Evolutionary conservation across 768 basidiomycete genomes (phyloP).

Genomic region (Tylopilus subfusipes): DNA sequence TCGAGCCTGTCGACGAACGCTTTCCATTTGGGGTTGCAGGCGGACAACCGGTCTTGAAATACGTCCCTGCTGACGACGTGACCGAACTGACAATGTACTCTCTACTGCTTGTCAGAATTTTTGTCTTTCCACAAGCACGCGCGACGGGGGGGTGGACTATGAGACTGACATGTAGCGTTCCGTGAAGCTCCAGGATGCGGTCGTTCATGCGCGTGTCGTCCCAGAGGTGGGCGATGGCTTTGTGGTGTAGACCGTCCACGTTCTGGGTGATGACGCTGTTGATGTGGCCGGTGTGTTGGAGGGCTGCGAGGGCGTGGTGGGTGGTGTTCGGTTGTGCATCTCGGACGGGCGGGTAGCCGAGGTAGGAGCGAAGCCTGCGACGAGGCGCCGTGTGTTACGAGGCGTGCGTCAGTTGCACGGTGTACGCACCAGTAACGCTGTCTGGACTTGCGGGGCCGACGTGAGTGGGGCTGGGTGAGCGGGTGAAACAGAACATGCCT

Average conservation of each 20-base stretch:
- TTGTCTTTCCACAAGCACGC: neutral
- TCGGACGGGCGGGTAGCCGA: conserved; percentile 87
- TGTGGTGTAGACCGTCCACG: conserved; percentile 93
- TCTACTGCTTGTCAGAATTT: conserved; percentile 32
- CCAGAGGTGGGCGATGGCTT: conserved; percentile 55
- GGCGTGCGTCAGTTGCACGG: neutral
- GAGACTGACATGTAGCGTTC: conserved; percentile 74
- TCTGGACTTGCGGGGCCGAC: conserved; percentile 35
- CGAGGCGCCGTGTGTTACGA: too few relatives aligned
- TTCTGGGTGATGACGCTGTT: conserved; percentile 76
- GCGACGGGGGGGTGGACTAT: neutral
- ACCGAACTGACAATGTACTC: conserved; percentile 72
- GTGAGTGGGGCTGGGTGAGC: conserved; percentile 1
- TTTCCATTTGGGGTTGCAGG: conserved; percentile 77
- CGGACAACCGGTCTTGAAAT: conserved; percentile 74
- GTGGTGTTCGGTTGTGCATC: conserved; percentile 83
- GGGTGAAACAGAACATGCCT: conserved; percentile 44
- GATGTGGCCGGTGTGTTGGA: conserved; percentile 65
- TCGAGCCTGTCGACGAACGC: conserved; percentile 63
- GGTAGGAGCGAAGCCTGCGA: conserved; percentile 62
- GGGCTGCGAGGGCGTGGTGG: conserved; percentile 81
- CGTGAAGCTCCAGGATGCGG: conserved; percentile 80
- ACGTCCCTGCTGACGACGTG: conserved; percentile 62
- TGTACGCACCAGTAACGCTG: conserved; percentile 75
- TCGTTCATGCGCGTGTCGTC: conserved; percentile 33